These are phyloP conservation scores for Pholiota microspora DNA, from an alignment of 768 basidiomycete genomes.

Conservation along the genomic window DNA sequence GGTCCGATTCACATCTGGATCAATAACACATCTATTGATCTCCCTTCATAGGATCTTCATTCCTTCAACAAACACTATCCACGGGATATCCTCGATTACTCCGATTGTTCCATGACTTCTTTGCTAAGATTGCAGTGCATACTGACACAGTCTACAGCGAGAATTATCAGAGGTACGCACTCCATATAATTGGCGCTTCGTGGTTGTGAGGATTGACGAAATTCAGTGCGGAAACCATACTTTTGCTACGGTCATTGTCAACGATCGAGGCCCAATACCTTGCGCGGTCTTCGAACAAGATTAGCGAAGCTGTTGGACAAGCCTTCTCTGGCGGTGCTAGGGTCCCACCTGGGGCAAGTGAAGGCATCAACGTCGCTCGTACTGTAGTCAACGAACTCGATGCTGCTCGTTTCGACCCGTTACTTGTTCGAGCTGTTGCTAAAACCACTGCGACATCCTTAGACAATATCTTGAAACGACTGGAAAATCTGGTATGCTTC, in stretches of 20 bases:
- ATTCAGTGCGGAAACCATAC: constrained; percentile 84
- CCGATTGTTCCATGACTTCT: constrained; percentile 95
- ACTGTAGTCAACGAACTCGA: constrained; percentile 89
- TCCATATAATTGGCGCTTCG: constrained; percentile 7
- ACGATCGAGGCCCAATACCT: constrained; percentile 89
- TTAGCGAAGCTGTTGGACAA: constrained; percentile 80
- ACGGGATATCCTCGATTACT: constrained; percentile 85
- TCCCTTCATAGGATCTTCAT: constrained; percentile 69
- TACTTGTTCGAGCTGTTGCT: constrained; percentile 78
- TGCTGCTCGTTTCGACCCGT: constrained; percentile 88
- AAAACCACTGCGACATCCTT: constrained; percentile 67
- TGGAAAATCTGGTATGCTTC: constrained; percentile 68
- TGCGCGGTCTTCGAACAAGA: constrained; percentile 74
- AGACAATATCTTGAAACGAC: constrained; percentile 61
- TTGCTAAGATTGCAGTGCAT: constrained; percentile 91
- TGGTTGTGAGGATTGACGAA: not conserved
- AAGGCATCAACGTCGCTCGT: constrained; percentile 77
- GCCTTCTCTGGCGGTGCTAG: constrained; percentile 73
- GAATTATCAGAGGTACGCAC: constrained; percentile 72
- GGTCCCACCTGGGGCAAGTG: constrained; percentile 67
- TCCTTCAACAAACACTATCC: constrained; percentile 87
- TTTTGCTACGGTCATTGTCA: constrained; percentile 80
- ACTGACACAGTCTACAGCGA: constrained; percentile 92
- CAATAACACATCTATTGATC: not conserved
- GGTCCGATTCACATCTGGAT: constrained; percentile 8